phyloP scores from a whole-genome alignment of 495 filamentous ascomycete genomes.

The Penicillium riverlandense region DNA sequence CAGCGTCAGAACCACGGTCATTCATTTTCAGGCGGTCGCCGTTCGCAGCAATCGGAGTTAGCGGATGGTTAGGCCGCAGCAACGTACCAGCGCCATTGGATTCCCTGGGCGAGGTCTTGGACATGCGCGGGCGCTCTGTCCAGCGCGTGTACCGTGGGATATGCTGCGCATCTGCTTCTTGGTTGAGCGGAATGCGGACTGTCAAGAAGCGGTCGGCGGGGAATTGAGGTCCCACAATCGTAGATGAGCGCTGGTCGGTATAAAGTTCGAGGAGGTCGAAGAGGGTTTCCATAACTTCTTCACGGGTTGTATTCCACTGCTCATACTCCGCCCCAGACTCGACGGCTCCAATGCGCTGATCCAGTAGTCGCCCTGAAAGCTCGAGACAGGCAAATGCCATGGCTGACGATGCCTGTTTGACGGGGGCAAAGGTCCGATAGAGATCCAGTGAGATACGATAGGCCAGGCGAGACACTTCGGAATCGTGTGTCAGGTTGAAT shows the following conservation, averaged over 20 bases:
- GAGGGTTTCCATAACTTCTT: conserved; percentile 74
- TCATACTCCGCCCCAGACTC: conserved; percentile 39
- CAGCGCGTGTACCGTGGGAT: conserved; percentile 48
- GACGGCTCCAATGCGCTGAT: conserved; percentile 38
- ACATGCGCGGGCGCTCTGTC: conserved; percentile 5
- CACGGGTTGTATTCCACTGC: conserved; percentile 54
- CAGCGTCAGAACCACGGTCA: conserved; percentile 60
- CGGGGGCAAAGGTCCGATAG: conserved; percentile 84
- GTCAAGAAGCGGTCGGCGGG: conserved; percentile 69
- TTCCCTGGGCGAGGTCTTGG: not conserved
- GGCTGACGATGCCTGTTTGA: conserved; percentile 76
- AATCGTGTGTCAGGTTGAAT: conserved; percentile 42
- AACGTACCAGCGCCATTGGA: not conserved
- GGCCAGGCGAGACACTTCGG: conserved; percentile 52
- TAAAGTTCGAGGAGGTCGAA: conserved; percentile 86
- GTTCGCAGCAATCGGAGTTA: conserved; percentile 33
- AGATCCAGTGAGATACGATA: conserved; percentile 82
- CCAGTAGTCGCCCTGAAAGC: conserved; percentile 62
- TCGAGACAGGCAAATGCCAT: conserved; percentile 79
- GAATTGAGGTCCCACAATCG: conserved; percentile 63
- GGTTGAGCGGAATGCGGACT: conserved; percentile 80
- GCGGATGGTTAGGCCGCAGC: conserved; percentile 15
- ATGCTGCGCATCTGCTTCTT: conserved; percentile 51
- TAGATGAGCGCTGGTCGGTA: conserved; percentile 65
- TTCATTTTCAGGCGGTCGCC: conserved; percentile 39